Base-by-base conservation (phyloP, 192 early-diverging fungal genomes). In the Coemansia sp. region DNA sequence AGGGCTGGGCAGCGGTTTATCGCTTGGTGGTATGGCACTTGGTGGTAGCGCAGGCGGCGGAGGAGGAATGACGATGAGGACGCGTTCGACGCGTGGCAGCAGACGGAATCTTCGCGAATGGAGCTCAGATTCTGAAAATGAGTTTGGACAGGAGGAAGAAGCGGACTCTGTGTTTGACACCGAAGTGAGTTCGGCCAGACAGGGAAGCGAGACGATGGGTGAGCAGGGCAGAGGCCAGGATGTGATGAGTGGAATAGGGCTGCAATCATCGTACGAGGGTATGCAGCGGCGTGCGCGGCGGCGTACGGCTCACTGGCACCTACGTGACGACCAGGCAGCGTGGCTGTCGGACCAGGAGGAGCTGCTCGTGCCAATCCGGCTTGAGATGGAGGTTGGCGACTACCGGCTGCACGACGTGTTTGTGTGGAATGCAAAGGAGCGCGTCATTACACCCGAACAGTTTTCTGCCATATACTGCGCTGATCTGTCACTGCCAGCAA, bases 391-490 rank as follows among this genome's bases (percentile, higher is more conserved):
- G 77, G 69, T 93, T 1, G 93, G 94, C 47, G 93, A 93, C 45
- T 82, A 90, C 62, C 92, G 92, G 52, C 74, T 96, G 58, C 85
- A 93, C 32, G 95, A 98, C 65, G 85, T 89, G 16, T 98, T 98
- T 77, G 87, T 90, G 22, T 98, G 95, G 95, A 98, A 98, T 67
- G 85, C 94, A 59, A 90, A 95, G 68, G 92, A 93, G 70, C 87
- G 86, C 69, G 70, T 87, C 4, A 77, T 93, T 55, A 93, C 92
- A 11, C 92, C 92, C 7, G 91, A 95, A 64, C 86, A 90, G 52
- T 95, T 95, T 87, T 92, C 90, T 0, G 89, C 92, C 60, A 89
- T 93, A 51, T 81, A 93, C 48, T 92, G 91, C 68, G 88, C 91
- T 8, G 93, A 95, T 63, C 65, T 95, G 43, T 87, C 90, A 22